Base-by-base conservation (phyloP, 805 yeast species). In the Jamesozyma piceae region DNA sequence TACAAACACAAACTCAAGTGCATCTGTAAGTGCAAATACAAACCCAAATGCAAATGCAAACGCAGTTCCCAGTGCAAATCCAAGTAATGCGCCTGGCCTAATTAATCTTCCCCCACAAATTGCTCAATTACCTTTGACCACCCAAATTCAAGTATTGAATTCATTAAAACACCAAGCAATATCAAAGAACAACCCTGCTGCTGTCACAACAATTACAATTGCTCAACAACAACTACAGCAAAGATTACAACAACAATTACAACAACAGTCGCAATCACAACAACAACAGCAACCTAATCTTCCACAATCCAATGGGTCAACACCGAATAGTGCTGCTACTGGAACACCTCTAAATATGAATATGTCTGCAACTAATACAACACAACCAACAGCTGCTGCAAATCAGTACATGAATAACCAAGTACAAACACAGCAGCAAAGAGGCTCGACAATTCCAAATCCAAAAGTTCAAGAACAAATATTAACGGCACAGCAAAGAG, bases 41-140 rank as follows among this genome's bases (percentile, higher is more conserved):
- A 18, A 45, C 37, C 14, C n/a, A 32, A 38, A 18, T 19, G 15
- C 10, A 30, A 29, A 14, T 15, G 17, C 17, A 9, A 30, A 15
- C 17, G 13, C 11, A 30, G 17, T 5, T n/a, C n/a, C 53, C 44
- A 31, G 49, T 11, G 26, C 39, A 27, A 11, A 3, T 34, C 26
- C 15, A 9, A 18, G 22, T 18, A n/a, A 32, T 5, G 14, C 14
- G 8, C 29, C 22, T 14, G 27, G 29, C n/a, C 34, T 37, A 19
- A 37, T 60, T 15, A 61, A 53, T 38, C 33, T 61, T 18, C 65
- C 65, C 3, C 63, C 64, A 8, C 64, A 60, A 40, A 58, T 61
- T 33, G 63, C 64, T 3, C 60, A 58, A 38, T 45, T 61, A 21
- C 63, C 65, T 2, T 50, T 58, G 27, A 58, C 57, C 6, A 49